A percentile compares a stretch with the other conserved stretches of the same genome.
phyloP scores from a whole-genome alignment of 139 green algal genomes.

The Chlamydomonas sp. region DNA sequence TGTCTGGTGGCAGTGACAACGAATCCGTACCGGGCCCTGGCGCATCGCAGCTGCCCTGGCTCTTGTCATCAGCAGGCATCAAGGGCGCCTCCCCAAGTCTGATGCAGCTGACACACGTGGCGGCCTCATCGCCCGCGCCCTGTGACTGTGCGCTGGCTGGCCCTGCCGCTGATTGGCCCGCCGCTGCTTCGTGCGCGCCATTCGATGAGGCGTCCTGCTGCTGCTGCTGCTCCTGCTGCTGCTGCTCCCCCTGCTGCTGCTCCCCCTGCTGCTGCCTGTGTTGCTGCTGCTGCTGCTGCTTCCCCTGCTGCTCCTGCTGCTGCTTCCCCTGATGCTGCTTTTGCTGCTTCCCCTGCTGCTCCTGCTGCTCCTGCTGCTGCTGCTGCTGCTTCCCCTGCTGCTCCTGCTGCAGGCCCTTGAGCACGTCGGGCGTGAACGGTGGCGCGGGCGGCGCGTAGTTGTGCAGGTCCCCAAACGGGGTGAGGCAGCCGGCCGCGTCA shows the following conservation, averaged over 20 bases:
- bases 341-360: background rate
- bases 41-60: no score
- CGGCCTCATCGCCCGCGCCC: no score
- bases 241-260: no score
- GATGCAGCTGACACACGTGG: no score
- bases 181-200: background rate
- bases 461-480: constrained; percentile 77
- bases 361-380: background rate
- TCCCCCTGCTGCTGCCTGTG: no score
- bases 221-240: constrained; percentile 8
- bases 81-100: no score
- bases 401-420: background rate
- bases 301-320: background rate
- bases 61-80: no score
- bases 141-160: no score
- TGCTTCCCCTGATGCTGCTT: background rate
- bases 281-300: no score
- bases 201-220: background rate
- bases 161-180: background rate
- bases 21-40: no score
- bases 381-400: background rate
- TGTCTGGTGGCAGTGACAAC: no score
- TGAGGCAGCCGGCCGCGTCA: constrained; percentile 60
- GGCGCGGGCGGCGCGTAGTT: constrained; percentile 71
- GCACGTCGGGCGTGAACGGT: constrained; percentile 38